Percentiles rank a stretch among this genome's conserved stretches.
Evolutionary conservation across 371 early-diverging fungal species (phyloP).

Genomic region (Entomophthora muscae): DNA sequence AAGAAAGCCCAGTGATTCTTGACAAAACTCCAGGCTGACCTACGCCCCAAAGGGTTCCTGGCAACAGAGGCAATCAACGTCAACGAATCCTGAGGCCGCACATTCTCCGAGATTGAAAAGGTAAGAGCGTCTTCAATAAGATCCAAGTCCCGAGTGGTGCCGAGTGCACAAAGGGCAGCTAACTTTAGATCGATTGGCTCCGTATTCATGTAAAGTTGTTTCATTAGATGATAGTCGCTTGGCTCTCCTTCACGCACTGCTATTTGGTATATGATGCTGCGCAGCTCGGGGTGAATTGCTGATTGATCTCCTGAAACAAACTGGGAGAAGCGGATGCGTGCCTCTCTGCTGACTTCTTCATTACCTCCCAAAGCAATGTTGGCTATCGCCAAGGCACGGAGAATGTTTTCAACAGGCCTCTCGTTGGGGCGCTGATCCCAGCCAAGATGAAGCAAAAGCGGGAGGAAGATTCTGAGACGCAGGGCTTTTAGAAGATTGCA

Average conservation of each 20-base stretch:
- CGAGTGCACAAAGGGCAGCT: constrained; percentile 54
- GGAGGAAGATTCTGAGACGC: constrained; percentile 24
- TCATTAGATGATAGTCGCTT: constrained; percentile 55
- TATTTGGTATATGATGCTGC: constrained; percentile 57
- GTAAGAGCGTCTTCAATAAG: constrained; percentile 38
- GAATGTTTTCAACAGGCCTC: constrained; percentile 18
- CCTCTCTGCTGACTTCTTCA: constrained; percentile 24
- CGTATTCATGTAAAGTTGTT: constrained; percentile 51
- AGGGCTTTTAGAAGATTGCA: constrained; percentile 19
- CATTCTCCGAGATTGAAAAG: constrained; percentile 41
- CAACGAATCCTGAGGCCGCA: constrained; percentile 63
- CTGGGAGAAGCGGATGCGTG: constrained; percentile 31
- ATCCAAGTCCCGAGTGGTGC: constrained; percentile 36
- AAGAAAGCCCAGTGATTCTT: constrained; percentile 47
- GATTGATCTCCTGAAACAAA: constrained; percentile 32
- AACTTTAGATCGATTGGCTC: constrained; percentile 52
- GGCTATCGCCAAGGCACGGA: constrained; percentile 24
- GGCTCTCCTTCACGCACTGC: constrained; percentile 46
- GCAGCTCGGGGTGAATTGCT: constrained; percentile 67
- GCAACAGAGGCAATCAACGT: constrained; percentile 32
- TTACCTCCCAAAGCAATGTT: constrained; percentile 23
- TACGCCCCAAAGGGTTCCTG: constrained; percentile 36
- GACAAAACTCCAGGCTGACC: constrained; percentile 61
- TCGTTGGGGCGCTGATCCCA: constrained; percentile 32
- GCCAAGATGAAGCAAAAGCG: constrained; percentile 28